phyloP scores from a whole-genome alignment of 2,329 filamentous ascomycete genomes.

The Fusarium agapanthi region DNA sequence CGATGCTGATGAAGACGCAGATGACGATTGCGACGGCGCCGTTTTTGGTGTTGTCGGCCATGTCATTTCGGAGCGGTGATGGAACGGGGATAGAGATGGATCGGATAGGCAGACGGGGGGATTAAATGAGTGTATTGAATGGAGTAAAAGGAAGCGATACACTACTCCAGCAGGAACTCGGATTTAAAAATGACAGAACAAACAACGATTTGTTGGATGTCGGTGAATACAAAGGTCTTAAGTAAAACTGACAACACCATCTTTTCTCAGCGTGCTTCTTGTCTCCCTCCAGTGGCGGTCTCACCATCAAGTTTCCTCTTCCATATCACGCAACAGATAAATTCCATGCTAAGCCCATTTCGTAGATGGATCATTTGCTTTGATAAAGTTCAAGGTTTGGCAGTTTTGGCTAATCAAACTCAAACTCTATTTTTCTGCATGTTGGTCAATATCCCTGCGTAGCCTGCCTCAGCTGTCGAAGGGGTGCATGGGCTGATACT shows the following conservation, averaged over 20 bases:
- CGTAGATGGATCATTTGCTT: not conserved
- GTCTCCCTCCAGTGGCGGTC: not conserved
- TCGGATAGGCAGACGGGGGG: not conserved
- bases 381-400: not conserved
- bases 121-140: not conserved
- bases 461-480: not conserved
- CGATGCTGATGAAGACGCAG: slow-evolving; percentile 38
- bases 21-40: slow-evolving; percentile 32
- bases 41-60: slow-evolving; percentile 17
- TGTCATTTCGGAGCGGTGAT: not conserved
- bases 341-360: not conserved
- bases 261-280: not conserved
- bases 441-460: not conserved
- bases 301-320: not conserved
- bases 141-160: not conserved
- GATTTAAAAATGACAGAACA: not conserved
- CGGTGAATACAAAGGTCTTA: not conserved
- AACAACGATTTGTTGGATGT: not conserved
- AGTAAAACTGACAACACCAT: not conserved
- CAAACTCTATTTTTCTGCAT: not conserved
- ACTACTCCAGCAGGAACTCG: too few relatives aligned
- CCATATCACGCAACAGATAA: not conserved
- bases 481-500: not conserved
- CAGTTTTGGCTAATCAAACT: slow-evolving; percentile 1
- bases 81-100: not conserved